These are phyloP conservation scores for Penicillium crustosum DNA, from an alignment of 2,329 filamentous ascomycete genomes.

Conservation along the genomic window DNA sequence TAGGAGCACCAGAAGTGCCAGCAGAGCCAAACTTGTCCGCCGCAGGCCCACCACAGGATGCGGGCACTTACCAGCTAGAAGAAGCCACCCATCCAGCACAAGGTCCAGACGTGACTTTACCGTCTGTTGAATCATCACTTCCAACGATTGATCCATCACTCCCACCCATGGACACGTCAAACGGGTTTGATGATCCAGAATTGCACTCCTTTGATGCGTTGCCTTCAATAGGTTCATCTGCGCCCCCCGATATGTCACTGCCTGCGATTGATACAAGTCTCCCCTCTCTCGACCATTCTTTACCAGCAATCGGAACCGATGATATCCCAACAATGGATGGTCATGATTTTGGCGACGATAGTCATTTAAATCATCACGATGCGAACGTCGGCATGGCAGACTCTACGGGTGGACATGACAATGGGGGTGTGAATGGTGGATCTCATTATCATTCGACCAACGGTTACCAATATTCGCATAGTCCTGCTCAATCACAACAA, in stretches of 20 bases:
- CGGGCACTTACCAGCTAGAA: neutral
- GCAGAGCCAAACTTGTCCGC: neutral
- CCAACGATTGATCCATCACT: conserved; percentile 27
- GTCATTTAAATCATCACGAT: conserved; percentile 21
- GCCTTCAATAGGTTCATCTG: conserved; percentile 22
- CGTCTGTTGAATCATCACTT: conserved; percentile 25
- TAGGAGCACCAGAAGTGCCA: neutral
- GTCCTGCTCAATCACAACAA: conserved; percentile 39
- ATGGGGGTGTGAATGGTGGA: conserved; percentile 34
- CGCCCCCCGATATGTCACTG: conserved; percentile 21
- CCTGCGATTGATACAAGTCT: conserved; percentile 30
- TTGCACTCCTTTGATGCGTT: conserved; percentile 28
- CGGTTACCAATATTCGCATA: conserved; percentile 32
- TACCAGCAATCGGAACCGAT: conserved; percentile 33
- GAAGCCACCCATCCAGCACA: neutral
- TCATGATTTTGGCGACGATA: conserved; percentile 25
- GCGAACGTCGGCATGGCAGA: conserved; percentile 14
- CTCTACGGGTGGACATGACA: conserved; percentile 21
- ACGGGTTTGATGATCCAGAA: conserved; percentile 29
- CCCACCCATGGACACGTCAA: conserved; percentile 23
- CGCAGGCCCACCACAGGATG: conserved; percentile 1
- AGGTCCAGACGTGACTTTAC: conserved; percentile 12
- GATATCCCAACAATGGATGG: conserved; percentile 35
- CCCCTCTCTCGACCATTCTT: conserved; percentile 28
- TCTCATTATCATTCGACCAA: conserved; percentile 49